Evolutionary conservation across 495 filamentous ascomycete species (phyloP).

Genomic region (Podospora bellae-mahoneyi): DNA sequence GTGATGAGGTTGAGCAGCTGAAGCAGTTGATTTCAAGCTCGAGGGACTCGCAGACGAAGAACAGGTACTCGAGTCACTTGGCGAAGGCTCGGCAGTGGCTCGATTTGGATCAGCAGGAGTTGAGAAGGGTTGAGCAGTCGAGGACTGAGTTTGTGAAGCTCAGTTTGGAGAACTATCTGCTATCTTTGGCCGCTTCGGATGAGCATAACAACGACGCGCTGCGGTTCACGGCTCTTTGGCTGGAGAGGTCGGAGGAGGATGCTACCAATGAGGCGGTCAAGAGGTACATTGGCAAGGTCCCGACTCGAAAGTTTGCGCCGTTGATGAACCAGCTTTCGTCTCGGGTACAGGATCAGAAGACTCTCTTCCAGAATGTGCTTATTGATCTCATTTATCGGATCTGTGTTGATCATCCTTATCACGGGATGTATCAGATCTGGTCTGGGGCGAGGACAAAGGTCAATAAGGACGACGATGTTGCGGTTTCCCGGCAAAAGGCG

Average conservation of each 20-base stretch:
- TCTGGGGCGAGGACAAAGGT: conserved; percentile 65
- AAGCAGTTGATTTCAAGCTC: conserved; percentile 48
- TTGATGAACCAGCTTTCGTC: conserved; percentile 96
- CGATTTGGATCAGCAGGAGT: conserved; percentile 80
- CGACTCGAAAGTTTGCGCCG: conserved; percentile 85
- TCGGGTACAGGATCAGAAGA: conserved; percentile 67
- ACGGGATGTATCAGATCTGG: conserved; percentile 95
- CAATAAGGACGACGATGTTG: conserved; percentile 65
- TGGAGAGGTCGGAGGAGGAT: conserved; percentile 69
- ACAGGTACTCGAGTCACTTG: conserved; percentile 39
- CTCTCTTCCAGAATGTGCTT: conserved; percentile 70
- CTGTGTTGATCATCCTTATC: conserved; percentile 88
- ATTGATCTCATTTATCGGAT: conserved; percentile 70
- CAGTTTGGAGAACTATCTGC: conserved; percentile 92
- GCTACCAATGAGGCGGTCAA: conserved; percentile 74
- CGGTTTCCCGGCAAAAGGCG: conserved; percentile 66
- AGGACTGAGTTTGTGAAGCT: conserved; percentile 78
- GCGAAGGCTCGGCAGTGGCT: conserved; percentile 82
- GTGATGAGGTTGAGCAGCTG: conserved; percentile 68
- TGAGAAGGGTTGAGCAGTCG: conserved; percentile 67
- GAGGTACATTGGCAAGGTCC: conserved; percentile 65
- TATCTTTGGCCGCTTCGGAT: conserved; percentile 77
- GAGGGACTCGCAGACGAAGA: conserved; percentile 39
- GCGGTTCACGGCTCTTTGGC: conserved; percentile 93
- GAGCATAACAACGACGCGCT: conserved; percentile 84